A percentile compares a stretch with the other conserved stretches of the same genome.
Conservation (phyloP, 73 alveolate genomes). For the Symbiodinium pilosum region DNA sequence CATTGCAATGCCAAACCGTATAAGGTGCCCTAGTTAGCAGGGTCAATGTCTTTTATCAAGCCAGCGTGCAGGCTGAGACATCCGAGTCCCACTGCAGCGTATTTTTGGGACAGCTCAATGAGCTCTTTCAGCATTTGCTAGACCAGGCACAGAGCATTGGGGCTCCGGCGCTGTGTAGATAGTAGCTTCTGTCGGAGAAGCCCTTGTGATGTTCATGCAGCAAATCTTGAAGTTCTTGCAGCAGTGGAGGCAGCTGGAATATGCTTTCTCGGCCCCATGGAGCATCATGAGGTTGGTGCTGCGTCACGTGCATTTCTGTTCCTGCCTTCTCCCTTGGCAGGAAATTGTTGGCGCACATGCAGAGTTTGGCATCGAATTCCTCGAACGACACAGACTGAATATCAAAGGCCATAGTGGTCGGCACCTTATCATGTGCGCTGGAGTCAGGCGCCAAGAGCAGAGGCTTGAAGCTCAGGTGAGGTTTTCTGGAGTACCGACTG, state of each 20-base stretch:
- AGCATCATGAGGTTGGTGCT: constrained; percentile 10
- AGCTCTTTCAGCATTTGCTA: constrained; percentile 18
- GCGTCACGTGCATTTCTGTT: background rate
- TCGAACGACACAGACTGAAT: background rate
- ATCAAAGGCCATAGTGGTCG: constrained; percentile 32
- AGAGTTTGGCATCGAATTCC: constrained; percentile 24
- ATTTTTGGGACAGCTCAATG: constrained; percentile 29
- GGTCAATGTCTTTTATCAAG: too few relatives aligned
- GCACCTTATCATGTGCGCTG: background rate
- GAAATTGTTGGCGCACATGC: background rate
- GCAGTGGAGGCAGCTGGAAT: constrained; percentile 29
- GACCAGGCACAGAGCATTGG: background rate
- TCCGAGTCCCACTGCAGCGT: constrained; percentile 55
- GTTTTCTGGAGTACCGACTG: constrained; percentile 71
- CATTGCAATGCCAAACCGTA: too few relatives aligned
- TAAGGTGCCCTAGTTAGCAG: too few relatives aligned
- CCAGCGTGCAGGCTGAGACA: constrained; percentile 7
- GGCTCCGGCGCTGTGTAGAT: background rate
- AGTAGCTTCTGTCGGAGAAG: too few relatives aligned
- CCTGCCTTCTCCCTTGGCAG: background rate
- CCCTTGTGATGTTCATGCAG: too few relatives aligned
- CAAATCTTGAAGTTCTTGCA: too few relatives aligned
- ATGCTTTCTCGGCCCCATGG: constrained; percentile 50
- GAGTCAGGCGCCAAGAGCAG: background rate
- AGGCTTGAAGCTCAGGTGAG: background rate